Evolutionary conservation across 164 flowering plant species (phyloP).

Genomic region (Stephania cephalantha): DNA sequence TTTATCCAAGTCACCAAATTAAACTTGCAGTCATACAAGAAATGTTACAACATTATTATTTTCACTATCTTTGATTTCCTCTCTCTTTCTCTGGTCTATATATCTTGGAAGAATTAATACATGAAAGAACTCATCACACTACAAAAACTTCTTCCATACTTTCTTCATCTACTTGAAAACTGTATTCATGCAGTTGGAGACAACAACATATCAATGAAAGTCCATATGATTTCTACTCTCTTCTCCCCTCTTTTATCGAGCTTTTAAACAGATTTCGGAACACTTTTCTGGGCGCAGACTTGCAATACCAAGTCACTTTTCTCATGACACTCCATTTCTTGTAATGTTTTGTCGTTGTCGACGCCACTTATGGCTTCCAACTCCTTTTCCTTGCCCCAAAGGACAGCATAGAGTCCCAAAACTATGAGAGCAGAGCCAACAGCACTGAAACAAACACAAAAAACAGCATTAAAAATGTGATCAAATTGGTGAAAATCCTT

Average conservation of each 20-base stretch:
- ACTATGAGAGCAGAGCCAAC: conserved; percentile 64
- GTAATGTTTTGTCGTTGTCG: neutral
- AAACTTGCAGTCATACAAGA: neutral
- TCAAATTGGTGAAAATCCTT: neutral
- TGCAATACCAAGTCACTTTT: conserved; percentile 12
- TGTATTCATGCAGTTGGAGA: neutral
- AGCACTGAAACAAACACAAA: conserved; percentile 30
- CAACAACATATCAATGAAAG: neutral
- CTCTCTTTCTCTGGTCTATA: neutral
- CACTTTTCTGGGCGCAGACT: conserved; percentile 3
- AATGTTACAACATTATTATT: neutral
- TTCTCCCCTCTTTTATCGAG: neutral
- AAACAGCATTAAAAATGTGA: neutral
- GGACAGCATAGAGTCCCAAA: conserved; percentile 59
- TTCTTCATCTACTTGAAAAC: neutral
- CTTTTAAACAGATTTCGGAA: neutral
- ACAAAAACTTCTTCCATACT: neutral
- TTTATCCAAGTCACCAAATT: neutral
- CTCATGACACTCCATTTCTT: conserved; percentile 9
- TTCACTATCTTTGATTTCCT: neutral
- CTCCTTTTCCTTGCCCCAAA: conserved; percentile 79
- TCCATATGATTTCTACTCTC: neutral
- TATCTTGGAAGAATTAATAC: neutral
- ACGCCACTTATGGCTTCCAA: neutral
- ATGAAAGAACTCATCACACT: neutral